These are phyloP conservation scores for Adenanthera pavonina DNA, from an alignment of 306 rosid species.

Conservation along the genomic window DNA sequence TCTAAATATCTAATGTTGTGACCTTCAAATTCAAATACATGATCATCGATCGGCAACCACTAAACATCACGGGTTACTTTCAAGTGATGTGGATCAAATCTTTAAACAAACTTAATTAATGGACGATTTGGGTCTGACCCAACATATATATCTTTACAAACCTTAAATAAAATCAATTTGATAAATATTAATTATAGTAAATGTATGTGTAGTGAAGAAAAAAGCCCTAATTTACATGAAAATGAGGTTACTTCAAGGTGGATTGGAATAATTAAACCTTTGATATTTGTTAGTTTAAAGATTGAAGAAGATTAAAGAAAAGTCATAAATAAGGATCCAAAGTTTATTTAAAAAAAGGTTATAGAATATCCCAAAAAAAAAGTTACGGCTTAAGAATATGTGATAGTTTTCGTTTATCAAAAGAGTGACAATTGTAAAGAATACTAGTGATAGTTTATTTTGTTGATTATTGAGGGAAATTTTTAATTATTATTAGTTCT, in stretches of 20 bases:
- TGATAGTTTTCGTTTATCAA: too few species aligned
- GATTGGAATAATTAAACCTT: conserved; percentile 38
- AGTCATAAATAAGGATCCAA: background rate
- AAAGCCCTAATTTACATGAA: background rate
- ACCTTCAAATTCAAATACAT: background rate
- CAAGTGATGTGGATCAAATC: conserved; percentile 37
- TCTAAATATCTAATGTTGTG: background rate
- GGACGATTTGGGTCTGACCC: conserved; percentile 28
- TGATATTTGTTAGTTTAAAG: conserved; percentile 33
- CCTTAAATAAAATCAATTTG: conserved; percentile 16
- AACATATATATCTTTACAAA: background rate
- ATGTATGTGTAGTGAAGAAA: conserved; percentile 26
- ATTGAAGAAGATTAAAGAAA: conserved; percentile 26
- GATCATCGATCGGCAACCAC: background rate
- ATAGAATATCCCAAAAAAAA: too few species aligned
- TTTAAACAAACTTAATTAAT: conserved; percentile 5
- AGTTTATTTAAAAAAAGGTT: too few species aligned
- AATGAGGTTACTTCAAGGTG: conserved; percentile 37
- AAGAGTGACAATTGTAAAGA: too few species aligned
- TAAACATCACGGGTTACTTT: conserved; percentile 18
- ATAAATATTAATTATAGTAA: background rate
- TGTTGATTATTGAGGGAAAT: too few species aligned
- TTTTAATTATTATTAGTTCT: too few species aligned
- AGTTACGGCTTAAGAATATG: too few species aligned
- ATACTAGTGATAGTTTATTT: too few species aligned